These are phyloP conservation scores for Ogataea henricii DNA, from an alignment of 805 yeast genomes.

Conservation along the genomic window DNA sequence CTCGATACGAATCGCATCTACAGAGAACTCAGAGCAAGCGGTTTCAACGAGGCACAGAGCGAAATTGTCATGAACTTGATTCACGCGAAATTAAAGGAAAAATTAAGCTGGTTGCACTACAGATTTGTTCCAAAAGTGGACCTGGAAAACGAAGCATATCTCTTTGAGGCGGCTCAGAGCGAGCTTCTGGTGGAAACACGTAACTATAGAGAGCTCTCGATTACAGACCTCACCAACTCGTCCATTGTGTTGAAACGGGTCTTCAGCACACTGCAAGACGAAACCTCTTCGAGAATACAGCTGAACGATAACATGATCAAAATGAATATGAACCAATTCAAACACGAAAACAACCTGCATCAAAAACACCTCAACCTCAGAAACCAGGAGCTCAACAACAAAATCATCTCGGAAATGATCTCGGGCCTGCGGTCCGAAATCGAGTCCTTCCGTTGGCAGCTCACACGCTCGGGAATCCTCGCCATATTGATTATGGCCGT, in stretches of 20 bases:
- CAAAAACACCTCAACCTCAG: conserved; percentile 67
- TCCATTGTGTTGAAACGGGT: conserved; percentile 72
- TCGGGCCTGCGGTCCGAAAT: conserved; percentile 84
- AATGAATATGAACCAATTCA: conserved; percentile 83
- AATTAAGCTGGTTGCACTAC: conserved; percentile 47
- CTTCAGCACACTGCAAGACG: conserved; percentile 73
- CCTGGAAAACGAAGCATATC: conserved; percentile 81
- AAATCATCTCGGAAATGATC: conserved; percentile 77
- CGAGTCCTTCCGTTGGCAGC: conserved; percentile 90
- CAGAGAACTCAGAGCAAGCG: conserved; percentile 52
- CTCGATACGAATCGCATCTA: conserved; percentile 68
- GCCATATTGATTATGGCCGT: conserved; percentile 70
- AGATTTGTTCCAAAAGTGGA: conserved; percentile 61
- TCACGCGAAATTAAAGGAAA: conserved; percentile 35
- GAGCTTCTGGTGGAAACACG: conserved; percentile 81
- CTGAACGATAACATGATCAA: conserved; percentile 68
- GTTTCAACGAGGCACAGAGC: conserved; percentile 63
- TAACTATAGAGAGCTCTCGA: conserved; percentile 66
- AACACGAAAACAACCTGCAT: conserved; percentile 76
- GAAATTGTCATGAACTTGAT: conserved; percentile 55
- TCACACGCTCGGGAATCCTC: conserved; percentile 83
- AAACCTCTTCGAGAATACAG: conserved; percentile 58
- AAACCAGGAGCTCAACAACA: conserved; percentile 81
- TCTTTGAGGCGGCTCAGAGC: conserved; percentile 90
- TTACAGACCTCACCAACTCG: conserved; percentile 65